phyloP scores from a whole-genome alignment of 345 rosid genomes.

The Linum lewisii region DNA sequence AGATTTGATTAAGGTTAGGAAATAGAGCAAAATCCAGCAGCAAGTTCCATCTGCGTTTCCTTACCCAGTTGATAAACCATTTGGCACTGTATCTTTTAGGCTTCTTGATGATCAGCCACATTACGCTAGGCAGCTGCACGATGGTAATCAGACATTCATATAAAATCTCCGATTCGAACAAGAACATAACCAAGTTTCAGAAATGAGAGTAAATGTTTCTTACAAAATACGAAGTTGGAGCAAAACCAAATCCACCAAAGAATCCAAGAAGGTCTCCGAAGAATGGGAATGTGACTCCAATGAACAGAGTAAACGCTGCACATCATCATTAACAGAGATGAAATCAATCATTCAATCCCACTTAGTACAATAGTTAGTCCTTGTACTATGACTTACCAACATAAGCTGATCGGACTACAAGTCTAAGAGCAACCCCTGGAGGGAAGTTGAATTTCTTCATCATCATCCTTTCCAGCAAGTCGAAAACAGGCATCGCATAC shows the following conservation, averaged over 20 bases:
- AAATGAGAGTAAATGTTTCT: conserved; percentile 11
- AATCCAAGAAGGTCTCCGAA: conserved; percentile 94
- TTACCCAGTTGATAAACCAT: conserved; percentile 94
- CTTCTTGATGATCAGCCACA: conserved; percentile 89
- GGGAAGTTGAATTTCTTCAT: conserved; percentile 41
- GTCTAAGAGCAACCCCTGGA: conserved; percentile 46
- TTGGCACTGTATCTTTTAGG: conserved; percentile 59
- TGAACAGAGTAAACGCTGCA: conserved; percentile 78
- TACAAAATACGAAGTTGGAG: conserved; percentile 89
- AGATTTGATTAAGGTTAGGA: background rate
- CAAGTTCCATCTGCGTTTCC: background rate
- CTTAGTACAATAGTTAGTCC: too few species aligned
- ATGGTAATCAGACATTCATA: too few species aligned
- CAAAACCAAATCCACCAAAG: conserved; percentile 94
- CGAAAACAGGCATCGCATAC: conserved; percentile 92
- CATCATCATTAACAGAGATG: background rate
- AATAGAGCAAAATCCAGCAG: too few species aligned
- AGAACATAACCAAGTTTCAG: background rate
- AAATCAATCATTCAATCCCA: background rate
- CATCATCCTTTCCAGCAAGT: conserved; percentile 56
- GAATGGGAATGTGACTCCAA: conserved; percentile 86
- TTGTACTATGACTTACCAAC: conserved; percentile 45
- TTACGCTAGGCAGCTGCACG: conserved; percentile 77
- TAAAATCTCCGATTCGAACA: background rate
- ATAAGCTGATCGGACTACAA: conserved; percentile 61